A percentile compares a stretch with the other conserved stretches of the same genome.
Evolutionary conservation across 208 protist genomes (phyloP).

Genomic region (Paratrypanosoma confusum): DNA sequence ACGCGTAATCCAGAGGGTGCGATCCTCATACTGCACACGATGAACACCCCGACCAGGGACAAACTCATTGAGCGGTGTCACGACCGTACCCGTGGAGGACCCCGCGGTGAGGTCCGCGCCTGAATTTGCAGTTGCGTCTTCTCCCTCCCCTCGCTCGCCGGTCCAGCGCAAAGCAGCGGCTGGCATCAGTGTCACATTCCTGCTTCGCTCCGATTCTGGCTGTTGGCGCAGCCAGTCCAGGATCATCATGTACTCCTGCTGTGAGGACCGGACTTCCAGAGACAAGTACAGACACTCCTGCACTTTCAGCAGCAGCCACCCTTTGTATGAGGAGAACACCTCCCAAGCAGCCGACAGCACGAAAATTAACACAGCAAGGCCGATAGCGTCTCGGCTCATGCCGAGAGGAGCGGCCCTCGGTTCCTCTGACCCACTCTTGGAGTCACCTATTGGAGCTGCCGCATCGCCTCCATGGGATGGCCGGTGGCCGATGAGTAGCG

Average conservation of each 20-base stretch:
- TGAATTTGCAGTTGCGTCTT: not conserved
- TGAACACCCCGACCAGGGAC: conserved; percentile 80
- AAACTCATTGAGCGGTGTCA: conserved; percentile 30
- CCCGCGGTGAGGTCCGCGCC: not conserved
- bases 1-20: conserved; percentile 62
- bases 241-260: conserved; percentile 81
- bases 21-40: conserved; percentile 38
- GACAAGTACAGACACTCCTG: conserved; percentile 49
- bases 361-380: conserved; percentile 49
- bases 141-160: too few relatives aligned
- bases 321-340: conserved; percentile 36
- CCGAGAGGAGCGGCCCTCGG: too few relatives aligned
- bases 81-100: not conserved
- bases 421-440: too few relatives aligned
- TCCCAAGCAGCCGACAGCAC: conserved; percentile 61
- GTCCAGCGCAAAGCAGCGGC: conserved; percentile 40
- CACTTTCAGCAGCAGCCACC: conserved; percentile 24
- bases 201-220: conserved; percentile 30
- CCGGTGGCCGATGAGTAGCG: too few relatives aligned
- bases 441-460: too few relatives aligned
- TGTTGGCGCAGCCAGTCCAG: conserved; percentile 83
- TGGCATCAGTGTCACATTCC: conserved; percentile 65
- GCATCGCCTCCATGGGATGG: too few relatives aligned
- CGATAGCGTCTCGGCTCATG: conserved; percentile 31
- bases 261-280: conserved; percentile 79